Base-by-base conservation (phyloP, 192 early-diverging fungal species). In the Podila verticillata region DNA sequence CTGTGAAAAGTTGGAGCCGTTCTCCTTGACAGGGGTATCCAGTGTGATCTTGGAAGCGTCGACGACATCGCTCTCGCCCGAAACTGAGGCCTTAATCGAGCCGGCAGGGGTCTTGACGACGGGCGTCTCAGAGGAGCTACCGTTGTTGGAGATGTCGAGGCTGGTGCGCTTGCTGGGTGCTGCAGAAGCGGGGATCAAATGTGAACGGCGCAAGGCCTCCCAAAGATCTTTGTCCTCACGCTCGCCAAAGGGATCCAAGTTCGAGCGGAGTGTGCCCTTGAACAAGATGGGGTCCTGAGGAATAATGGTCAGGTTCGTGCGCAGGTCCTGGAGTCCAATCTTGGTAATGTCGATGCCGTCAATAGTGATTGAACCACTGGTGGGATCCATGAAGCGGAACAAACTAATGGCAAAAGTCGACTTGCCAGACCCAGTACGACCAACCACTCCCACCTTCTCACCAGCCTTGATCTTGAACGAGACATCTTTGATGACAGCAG, bases 171-270 rank as follows among this genome's bases (percentile, higher is more conserved):
- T 66, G 64, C 72, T 66, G 30, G 72, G 35, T 5, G 31, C 39
- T 2, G 58, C 29, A 2, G 67, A 48, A 6, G 20, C 58, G 7
- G 75, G 78, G 63, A 89, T 79, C 61, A 99, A 74, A 66, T 93
- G 92, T 17, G 95, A 92, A 7, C 94, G 84, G 60, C 84, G 72
- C 32, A 99, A 83, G 0, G 94, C 91, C 35, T 91, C 88, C 92
- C 93, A 95, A 5, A 98, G 68, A 13, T 88, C 79, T 44, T 70
- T 81, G 66, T 99, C 96, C 28, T 88, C 87, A 72, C 88, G 87
- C 74, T 96, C 92, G 28, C 75, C 82, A 80, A 97, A 94, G 1
- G 94, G 94, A 85, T 98, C 96, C 44, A 98, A 82, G 83, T 97
- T 97, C 73, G 93, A 92, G 12, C 84, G 74, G 17, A 87, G 48